A percentile compares a stretch with the other conserved stretches of the same genome.
phyloP scores from a whole-genome alignment of 495 filamentous ascomycete genomes.

The Aspergillus sclerotioniger region DNA sequence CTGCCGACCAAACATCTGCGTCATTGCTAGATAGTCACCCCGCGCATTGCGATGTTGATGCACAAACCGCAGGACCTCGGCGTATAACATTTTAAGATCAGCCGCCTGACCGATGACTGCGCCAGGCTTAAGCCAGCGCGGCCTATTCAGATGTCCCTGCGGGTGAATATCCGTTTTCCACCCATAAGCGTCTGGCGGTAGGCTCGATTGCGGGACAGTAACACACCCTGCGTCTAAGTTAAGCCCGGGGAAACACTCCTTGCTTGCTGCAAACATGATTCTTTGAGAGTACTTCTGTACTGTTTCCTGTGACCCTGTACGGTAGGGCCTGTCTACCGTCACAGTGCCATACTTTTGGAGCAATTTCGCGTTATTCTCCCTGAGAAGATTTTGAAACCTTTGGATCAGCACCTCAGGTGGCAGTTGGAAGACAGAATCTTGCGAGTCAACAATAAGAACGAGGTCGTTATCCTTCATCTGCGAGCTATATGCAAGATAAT shows the following conservation, averaged over 20 bases:
- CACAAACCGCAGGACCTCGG: constrained; percentile 42
- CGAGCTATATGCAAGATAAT: constrained; percentile 51
- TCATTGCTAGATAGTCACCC: constrained; percentile 51
- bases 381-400: constrained; percentile 51
- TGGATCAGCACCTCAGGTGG: constrained; percentile 57
- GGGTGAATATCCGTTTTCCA: constrained; percentile 48
- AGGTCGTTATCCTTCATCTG: constrained; percentile 57
- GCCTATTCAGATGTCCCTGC: constrained; percentile 42
- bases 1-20: constrained; percentile 58
- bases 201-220: constrained; percentile 51
- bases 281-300: constrained; percentile 53
- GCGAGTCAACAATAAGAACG: constrained; percentile 57
- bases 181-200: constrained; percentile 59
- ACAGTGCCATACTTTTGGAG: constrained; percentile 47
- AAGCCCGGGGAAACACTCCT: constrained; percentile 51
- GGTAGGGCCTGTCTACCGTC: constrained; percentile 24
- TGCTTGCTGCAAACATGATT: constrained; percentile 61
- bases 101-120: constrained; percentile 52
- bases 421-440: constrained; percentile 61
- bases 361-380: constrained; percentile 49
- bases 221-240: constrained; percentile 49
- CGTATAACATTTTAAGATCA: constrained; percentile 52
- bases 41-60: constrained; percentile 34
- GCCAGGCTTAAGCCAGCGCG: constrained; percentile 52
- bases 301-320: constrained; percentile 25